phyloP scores from a whole-genome alignment of 495 filamentous ascomycete genomes.

The Xylaria flabelliformis region DNA sequence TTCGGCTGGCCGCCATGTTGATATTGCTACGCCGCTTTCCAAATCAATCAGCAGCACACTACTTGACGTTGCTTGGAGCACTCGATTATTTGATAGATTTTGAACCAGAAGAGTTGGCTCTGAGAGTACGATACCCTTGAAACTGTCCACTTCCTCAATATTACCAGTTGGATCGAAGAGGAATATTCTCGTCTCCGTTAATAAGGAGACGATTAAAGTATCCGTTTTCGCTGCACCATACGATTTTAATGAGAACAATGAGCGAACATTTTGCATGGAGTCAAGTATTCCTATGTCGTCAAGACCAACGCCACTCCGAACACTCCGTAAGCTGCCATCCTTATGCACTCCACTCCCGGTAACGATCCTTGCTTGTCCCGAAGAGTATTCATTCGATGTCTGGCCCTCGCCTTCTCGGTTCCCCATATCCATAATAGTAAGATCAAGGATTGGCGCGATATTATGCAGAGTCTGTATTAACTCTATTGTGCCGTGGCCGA shows the following conservation, averaged over 20 bases:
- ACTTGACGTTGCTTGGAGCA: constrained; percentile 80
- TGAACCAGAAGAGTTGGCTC: constrained; percentile 75
- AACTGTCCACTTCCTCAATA: constrained; percentile 82
- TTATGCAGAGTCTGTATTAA: constrained; percentile 81
- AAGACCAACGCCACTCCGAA: constrained; percentile 91
- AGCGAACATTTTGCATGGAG: constrained; percentile 76
- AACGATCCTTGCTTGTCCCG: constrained; percentile 92
- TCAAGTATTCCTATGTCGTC: constrained; percentile 81
- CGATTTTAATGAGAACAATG: constrained; percentile 65
- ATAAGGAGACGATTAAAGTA: constrained; percentile 78
- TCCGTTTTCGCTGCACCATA: constrained; percentile 59
- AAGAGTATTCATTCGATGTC: constrained; percentile 84
- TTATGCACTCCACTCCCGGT: constrained; percentile 87
- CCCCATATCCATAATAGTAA: constrained; percentile 93
- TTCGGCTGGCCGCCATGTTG: constrained; percentile 69
- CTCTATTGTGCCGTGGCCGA: constrained; percentile 52
- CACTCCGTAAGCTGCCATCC: constrained; percentile 84
- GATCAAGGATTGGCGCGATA: constrained; percentile 90
- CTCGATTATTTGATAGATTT: constrained; percentile 64
- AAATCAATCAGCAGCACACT: constrained; percentile 67
- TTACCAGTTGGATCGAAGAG: constrained; percentile 75
- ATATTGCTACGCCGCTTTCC: constrained; percentile 70
- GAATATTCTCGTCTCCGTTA: constrained; percentile 85
- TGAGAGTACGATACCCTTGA: constrained; percentile 70
- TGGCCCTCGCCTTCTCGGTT: constrained; percentile 74